Evolutionary conservation across 805 yeast genomes (phyloP), one percentile per base, ranked within the genome.

Genomic region (Cyberlindnera samutprakarnensis): DNA sequence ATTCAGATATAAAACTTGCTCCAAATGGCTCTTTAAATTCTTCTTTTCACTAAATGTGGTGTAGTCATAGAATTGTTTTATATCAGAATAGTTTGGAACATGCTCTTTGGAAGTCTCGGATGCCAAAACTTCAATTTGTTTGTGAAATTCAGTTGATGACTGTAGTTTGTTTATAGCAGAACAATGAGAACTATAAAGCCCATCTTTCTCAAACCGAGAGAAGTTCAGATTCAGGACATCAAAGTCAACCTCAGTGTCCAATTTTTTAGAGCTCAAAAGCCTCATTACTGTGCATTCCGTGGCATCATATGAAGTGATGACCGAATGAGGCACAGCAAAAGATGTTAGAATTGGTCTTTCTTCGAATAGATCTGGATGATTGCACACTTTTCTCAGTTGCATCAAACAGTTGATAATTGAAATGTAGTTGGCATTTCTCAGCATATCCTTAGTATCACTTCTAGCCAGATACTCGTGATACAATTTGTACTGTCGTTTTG

Each of bases 391-490:
- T 49, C 99, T 74, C 48, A 92, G 64, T 56, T 92, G 99, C 99
- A 92, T 92, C 61, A 92, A 68, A 64, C 97, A 92, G 50, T 94
- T 92, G 47, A 92, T 88, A 50, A 92, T 92, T 12, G 96, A 85
- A 56, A 92, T 65, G 49, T 88, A 92, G 51, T 92, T 92, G 5
- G 98, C 97, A 19, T 94, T 83, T 1, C 90, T 90, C 39, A 92
- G 66, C 4, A 97, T 92, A 42, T 85, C 96, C 47, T 75, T 80
- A 0, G 99, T 92, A 49, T 90, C 90, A 7, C 98, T 95, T 42
- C 98, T 68, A 2, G 96, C 82, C 94, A 92, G 85, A 51, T 92
- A 92, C 56, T 92, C 99, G 55, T 92, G 98, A 49, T 92, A 92
- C 34, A 92, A 59, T 48, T 74, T 83, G 38, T 97, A 62, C 54